Evolutionary conservation across 2,329 filamentous ascomycete genomes (phyloP).

Genomic region (Colletotrichum karsti): DNA sequence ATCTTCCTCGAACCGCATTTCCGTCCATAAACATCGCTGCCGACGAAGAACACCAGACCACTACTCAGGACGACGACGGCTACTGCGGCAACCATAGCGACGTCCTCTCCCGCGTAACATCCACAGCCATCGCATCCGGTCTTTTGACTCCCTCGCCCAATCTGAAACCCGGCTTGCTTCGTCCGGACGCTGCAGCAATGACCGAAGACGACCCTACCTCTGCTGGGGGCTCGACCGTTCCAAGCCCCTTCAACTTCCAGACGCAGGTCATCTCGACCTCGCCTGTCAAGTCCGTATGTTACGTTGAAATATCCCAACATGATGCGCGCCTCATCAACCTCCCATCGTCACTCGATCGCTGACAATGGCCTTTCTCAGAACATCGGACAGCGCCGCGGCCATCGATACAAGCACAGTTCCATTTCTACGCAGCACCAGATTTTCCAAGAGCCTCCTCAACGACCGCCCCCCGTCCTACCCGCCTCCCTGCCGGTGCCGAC

Average conservation of each 20-base stretch:
- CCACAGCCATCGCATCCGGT: conserved; percentile 31
- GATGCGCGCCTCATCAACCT: conserved; percentile 1
- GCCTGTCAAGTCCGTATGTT: conserved; percentile 78
- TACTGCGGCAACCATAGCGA: background rate
- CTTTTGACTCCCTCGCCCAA: conserved; percentile 15
- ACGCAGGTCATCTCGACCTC: conserved; percentile 79
- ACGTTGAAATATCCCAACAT: background rate
- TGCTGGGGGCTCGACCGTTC: conserved; percentile 39
- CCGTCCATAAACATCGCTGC: conserved; percentile 15
- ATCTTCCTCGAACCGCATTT: conserved; percentile 2
- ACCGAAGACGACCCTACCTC: conserved; percentile 38
- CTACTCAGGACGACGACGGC: background rate
- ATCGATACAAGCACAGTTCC: conserved; percentile 98
- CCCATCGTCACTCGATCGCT: background rate
- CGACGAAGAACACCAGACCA: background rate
- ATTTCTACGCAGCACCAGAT: conserved; percentile 91
- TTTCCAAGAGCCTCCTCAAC: conserved; percentile 88
- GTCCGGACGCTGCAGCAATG: conserved; percentile 41
- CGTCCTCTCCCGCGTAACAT: background rate
- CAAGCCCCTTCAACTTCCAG: conserved; percentile 93
- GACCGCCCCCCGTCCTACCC: conserved; percentile 87
- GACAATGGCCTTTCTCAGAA: conserved; percentile 61
- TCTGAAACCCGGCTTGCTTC: conserved; percentile 27
- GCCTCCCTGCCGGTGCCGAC: conserved; percentile 94
- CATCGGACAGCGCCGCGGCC: conserved; percentile 89